Conservation (phyloP, 441 rosid genomes). For the Syzygium malaccense region DNA sequence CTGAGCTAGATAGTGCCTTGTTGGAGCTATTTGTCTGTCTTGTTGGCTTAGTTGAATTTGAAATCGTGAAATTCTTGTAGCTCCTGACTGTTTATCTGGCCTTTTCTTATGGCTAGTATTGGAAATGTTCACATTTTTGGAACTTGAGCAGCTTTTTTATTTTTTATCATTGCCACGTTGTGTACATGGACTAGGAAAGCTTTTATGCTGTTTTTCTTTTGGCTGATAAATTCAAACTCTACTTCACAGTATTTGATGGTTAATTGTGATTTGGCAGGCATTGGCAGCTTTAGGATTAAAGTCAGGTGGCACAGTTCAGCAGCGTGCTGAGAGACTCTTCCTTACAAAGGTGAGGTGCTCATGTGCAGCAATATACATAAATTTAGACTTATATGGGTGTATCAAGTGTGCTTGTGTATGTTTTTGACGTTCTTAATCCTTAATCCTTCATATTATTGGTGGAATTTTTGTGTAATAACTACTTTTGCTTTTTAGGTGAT, state of each 20-base stretch:
- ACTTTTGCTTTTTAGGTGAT: neutral
- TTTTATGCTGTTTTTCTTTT: neutral
- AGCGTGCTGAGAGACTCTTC: conserved; percentile 96
- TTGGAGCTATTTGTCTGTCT: neutral
- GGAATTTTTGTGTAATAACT: neutral
- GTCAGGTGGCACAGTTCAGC: conserved; percentile 89
- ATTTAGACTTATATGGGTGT: neutral
- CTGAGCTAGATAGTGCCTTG: neutral
- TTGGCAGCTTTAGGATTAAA: conserved; percentile 86
- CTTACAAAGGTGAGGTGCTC: conserved; percentile 61
- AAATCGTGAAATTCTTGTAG: neutral
- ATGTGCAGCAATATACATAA: neutral
- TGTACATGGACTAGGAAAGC: neutral
- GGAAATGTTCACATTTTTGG: neutral
- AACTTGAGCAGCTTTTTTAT: neutral
- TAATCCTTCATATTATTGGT: neutral
- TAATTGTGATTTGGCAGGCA: conserved; percentile 41
- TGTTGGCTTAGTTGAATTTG: neutral
- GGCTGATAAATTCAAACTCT: neutral
- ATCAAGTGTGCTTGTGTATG: neutral
- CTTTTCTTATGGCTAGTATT: neutral
- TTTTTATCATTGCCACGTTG: neutral
- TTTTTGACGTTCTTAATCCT: neutral
- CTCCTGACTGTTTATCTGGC: neutral
- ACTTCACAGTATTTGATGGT: neutral